Conservation (phyloP, 345 rosid genomes). For the Aquilaria yunnanensis region DNA sequence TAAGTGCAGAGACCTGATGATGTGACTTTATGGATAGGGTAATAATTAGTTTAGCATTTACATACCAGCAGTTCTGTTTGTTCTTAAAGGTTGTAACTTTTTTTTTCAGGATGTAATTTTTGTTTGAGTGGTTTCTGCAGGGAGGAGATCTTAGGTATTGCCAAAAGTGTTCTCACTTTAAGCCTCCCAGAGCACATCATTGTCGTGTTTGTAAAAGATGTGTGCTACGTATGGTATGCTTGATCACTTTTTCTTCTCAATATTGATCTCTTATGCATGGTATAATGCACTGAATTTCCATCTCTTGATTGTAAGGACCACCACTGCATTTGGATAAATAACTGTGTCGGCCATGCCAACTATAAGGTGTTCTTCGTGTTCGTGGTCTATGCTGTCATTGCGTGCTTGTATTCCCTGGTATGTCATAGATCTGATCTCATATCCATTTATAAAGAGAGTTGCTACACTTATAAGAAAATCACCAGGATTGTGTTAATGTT, state of each 20-base stretch:
- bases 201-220: constrained; percentile 95
- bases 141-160: constrained; percentile 93
- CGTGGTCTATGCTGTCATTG: constrained; percentile 61
- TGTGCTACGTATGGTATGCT: constrained; percentile 76
- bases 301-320: constrained; percentile 74
- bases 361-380: constrained; percentile 85
- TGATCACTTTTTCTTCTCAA: constrained; percentile 19
- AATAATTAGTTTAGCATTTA: too few relatives aligned
- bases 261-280: constrained; percentile 14
- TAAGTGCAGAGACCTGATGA: too few relatives aligned
- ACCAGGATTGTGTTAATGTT: too few relatives aligned
- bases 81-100: not conserved
- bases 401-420: constrained; percentile 87
- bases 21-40: too few relatives aligned
- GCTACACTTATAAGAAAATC: not conserved
- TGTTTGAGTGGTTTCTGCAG: constrained; percentile 38
- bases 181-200: constrained; percentile 96
- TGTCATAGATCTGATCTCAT: constrained; percentile 11
- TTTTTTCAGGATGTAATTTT: constrained; percentile 4
- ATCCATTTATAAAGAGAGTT: not conserved
- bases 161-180: constrained; percentile 78
- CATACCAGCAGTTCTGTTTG: too few relatives aligned
- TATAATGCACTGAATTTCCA: constrained; percentile 25
- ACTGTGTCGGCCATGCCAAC: constrained; percentile 91
- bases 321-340: constrained; percentile 96